phyloP scores from a whole-genome alignment of 2,329 filamentous ascomycete genomes.

The Fusarium armeniacum region DNA sequence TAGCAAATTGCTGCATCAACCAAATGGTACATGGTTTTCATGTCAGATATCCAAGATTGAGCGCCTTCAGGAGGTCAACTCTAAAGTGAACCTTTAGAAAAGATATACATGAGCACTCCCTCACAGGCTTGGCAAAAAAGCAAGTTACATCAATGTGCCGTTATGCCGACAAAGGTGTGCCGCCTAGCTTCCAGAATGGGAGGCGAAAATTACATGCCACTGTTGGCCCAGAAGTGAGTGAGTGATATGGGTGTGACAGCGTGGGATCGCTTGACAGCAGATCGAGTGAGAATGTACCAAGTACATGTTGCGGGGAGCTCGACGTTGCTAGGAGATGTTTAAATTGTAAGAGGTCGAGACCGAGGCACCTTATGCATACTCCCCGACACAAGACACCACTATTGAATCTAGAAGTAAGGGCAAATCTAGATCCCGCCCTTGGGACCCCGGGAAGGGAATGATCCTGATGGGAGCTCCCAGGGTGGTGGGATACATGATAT shows the following conservation, averaged over 20 bases:
- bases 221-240: constrained; percentile 26
- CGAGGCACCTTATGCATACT: constrained; percentile 35
- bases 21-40: not conserved
- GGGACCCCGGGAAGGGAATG: not conserved
- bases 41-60: not conserved
- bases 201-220: constrained; percentile 34
- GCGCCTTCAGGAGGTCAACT: not conserved
- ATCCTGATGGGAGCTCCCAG: not conserved
- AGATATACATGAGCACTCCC: not conserved
- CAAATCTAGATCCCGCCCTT: constrained; percentile 36
- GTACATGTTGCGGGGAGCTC: constrained; percentile 15
- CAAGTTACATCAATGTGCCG: constrained; percentile 32
- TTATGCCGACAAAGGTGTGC: constrained; percentile 45
- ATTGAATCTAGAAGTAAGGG: constrained; percentile 34
- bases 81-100: not conserved
- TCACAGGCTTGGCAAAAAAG: not conserved
- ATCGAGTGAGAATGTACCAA: constrained; percentile 17
- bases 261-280: constrained; percentile 25
- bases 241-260: constrained; percentile 11
- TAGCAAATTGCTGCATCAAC: not conserved
- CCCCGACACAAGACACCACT: constrained; percentile 36
- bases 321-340: not conserved
- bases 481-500: constrained; percentile 21
- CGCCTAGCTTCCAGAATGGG: constrained; percentile 40
- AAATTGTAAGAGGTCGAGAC: not conserved